phyloP scores from a whole-genome alignment of 2,329 filamentous ascomycete genomes.

The Conoideocrella luteorostrata region DNA sequence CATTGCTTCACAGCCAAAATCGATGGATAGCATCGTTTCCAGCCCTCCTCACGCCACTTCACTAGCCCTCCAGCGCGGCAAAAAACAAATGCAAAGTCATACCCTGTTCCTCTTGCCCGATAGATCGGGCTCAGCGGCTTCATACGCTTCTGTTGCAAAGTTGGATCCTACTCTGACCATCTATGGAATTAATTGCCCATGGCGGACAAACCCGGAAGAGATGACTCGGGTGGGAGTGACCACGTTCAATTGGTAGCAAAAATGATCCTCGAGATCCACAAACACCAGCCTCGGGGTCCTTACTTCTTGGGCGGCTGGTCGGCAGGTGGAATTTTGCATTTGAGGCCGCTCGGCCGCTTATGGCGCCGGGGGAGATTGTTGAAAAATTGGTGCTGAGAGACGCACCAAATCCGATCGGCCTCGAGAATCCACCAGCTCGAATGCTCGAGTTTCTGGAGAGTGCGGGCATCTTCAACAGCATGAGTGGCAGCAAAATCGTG shows the following conservation, averaged over 20 bases:
- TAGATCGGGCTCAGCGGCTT: constrained; percentile 23
- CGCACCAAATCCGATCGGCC: constrained; percentile 57
- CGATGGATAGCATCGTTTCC: not conserved
- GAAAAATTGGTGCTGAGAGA: constrained; percentile 60
- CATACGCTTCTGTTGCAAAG: constrained; percentile 14
- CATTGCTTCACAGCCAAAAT: too few species aligned
- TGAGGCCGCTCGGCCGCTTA: constrained; percentile 58
- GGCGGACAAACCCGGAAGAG: not conserved
- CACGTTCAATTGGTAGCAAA: not conserved
- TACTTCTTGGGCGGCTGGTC: constrained; percentile 57
- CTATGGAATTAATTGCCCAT: constrained; percentile 19
- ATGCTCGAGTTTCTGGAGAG: constrained; percentile 68
- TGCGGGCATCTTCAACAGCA: constrained; percentile 63
- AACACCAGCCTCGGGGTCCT: constrained; percentile 7
- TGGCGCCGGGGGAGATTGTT: constrained; percentile 49
- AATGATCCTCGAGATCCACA: constrained; percentile 9
- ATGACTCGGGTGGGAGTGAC: not conserved
- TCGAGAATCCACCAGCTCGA: constrained; percentile 56
- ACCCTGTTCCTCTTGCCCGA: constrained; percentile 22
- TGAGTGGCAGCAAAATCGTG: constrained; percentile 47
- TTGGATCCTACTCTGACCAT: not conserved
- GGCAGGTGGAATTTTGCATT: constrained; percentile 68
- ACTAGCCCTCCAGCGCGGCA: not conserved
- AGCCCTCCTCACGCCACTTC: not conserved
- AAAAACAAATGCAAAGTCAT: not conserved